These are phyloP conservation scores for Apophysomyces sp. DNA, from an alignment of 371 early-diverging fungal genomes.

Conservation along the genomic window DNA sequence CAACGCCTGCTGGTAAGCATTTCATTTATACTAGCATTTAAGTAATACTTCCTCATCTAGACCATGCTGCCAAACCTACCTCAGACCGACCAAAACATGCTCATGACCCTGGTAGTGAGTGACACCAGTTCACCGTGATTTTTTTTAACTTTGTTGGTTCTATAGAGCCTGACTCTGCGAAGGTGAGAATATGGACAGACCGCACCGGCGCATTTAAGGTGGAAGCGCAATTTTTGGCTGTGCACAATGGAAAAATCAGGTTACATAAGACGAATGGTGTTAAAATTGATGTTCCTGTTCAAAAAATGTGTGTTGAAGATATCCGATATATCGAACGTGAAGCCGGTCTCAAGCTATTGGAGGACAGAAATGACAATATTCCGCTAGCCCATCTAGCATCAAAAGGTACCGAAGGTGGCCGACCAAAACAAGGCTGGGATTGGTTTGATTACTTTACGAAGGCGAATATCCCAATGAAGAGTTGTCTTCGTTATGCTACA, in stretches of 20 bases:
- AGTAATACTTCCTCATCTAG: not conserved
- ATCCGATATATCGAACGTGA: conserved; percentile 63
- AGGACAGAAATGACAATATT: conserved; percentile 38
- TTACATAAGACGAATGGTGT: conserved; percentile 93
- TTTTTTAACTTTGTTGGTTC: not conserved
- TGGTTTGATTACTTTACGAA: conserved; percentile 90
- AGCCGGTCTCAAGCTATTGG: conserved; percentile 52
- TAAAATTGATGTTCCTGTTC: conserved; percentile 89
- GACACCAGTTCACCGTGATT: not conserved
- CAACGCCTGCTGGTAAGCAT: conserved; percentile 11
- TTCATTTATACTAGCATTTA: not conserved
- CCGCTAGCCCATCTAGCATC: conserved; percentile 50
- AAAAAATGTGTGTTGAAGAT: conserved; percentile 83
- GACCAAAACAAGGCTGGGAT: conserved; percentile 57
- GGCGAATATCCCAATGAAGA: conserved; percentile 71
- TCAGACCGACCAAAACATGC: conserved; percentile 27
- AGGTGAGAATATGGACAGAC: conserved; percentile 91
- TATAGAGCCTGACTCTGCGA: conserved; percentile 51
- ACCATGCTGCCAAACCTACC: not conserved
- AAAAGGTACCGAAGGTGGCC: conserved; percentile 16
- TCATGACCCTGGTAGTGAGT: conserved; percentile 23
- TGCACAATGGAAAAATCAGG: conserved; percentile 80
- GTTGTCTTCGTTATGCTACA: conserved; percentile 74
- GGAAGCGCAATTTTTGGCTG: conserved; percentile 82
- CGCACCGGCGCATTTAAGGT: conserved; percentile 89